These are phyloP conservation scores for Eimeria necatrix DNA, from an alignment of 169 alveolate genomes.

Conservation along the genomic window DNA sequence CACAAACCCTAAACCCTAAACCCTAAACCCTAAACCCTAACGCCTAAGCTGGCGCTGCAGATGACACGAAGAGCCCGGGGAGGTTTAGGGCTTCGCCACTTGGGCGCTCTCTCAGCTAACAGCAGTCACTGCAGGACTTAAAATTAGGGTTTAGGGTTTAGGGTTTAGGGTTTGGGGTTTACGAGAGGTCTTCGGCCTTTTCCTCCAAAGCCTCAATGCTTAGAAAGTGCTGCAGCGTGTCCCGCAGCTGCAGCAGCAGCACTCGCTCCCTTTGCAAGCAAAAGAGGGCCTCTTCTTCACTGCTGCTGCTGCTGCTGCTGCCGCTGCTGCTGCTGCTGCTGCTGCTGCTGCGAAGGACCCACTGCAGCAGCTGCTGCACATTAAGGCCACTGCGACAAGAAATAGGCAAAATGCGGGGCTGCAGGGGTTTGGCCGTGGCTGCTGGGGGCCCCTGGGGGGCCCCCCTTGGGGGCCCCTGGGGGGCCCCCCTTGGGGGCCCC, in stretches of 20 bases:
- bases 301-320: slow-evolving; percentile 38
- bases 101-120: too few species aligned
- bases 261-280: not conserved
- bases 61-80: not conserved
- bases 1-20: not conserved
- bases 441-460: too few species aligned
- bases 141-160: slow-evolving; percentile 16
- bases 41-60: not conserved
- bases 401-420: not conserved
- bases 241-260: not conserved
- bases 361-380: slow-evolving; percentile 37
- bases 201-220: slow-evolving; percentile 14
- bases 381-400: not conserved
- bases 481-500: too few species aligned
- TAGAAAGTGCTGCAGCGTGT: not conserved
- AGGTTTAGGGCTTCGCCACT: too few species aligned
- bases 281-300: slow-evolving; percentile 2
- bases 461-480: too few species aligned
- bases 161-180: slow-evolving; percentile 33
- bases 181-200: not conserved
- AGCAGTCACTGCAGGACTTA: too few species aligned
- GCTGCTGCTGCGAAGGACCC: not conserved
- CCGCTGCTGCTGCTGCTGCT: not conserved
- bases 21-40: not conserved
- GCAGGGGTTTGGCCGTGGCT: not conserved